Evolutionary conservation across 2,329 filamentous ascomycete species (phyloP).

Genomic region (Xylariales sp.): DNA sequence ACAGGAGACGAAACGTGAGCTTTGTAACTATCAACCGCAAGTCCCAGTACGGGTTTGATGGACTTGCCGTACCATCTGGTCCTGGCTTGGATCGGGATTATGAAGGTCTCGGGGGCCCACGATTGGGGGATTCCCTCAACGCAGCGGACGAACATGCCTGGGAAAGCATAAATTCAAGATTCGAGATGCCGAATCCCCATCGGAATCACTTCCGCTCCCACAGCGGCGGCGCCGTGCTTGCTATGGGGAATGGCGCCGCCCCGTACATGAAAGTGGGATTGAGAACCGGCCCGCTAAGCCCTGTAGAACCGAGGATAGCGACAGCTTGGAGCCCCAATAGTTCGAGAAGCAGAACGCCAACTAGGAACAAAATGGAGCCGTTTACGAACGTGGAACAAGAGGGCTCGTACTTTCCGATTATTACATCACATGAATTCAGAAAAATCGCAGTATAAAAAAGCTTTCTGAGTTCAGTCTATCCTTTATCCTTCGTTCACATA

Average conservation of each 20-base stretch:
- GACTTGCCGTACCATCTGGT: slow-evolving; percentile 25
- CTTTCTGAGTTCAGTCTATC: too few relatives aligned
- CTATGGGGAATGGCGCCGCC: slow-evolving; percentile 12
- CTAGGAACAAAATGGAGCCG: slow-evolving; percentile 21
- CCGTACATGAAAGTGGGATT: slow-evolving; percentile 14
- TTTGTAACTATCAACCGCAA: slow-evolving; percentile 15
- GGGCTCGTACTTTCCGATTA: slow-evolving; percentile 20
- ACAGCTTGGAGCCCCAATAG: slow-evolving; percentile 40
- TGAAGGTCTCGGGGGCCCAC: slow-evolving; percentile 57
- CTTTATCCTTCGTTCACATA: too few relatives aligned
- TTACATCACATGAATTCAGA: neutral
- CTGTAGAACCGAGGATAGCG: slow-evolving; percentile 25
- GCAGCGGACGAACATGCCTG: slow-evolving; percentile 34
- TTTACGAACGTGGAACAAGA: slow-evolving; percentile 29
- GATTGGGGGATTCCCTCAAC: slow-evolving; percentile 26
- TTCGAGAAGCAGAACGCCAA: slow-evolving; percentile 34
- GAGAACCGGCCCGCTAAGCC: slow-evolving; percentile 19
- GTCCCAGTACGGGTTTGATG: neutral
- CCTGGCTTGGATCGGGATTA: slow-evolving; percentile 50
- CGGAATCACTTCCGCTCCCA: slow-evolving; percentile 25
- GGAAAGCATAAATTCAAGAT: slow-evolving; percentile 25
- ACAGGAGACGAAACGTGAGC: slow-evolving; percentile 17
- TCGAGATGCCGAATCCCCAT: slow-evolving; percentile 19
- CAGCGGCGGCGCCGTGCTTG: slow-evolving; percentile 20
- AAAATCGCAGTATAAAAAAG: slow-evolving; percentile 3